Percentiles rank a stretch among this genome's conserved stretches.
These are phyloP conservation scores for Vanrija sp. DNA, from an alignment of 1,284 basidiomycete species.

Conservation along the genomic window DNA sequence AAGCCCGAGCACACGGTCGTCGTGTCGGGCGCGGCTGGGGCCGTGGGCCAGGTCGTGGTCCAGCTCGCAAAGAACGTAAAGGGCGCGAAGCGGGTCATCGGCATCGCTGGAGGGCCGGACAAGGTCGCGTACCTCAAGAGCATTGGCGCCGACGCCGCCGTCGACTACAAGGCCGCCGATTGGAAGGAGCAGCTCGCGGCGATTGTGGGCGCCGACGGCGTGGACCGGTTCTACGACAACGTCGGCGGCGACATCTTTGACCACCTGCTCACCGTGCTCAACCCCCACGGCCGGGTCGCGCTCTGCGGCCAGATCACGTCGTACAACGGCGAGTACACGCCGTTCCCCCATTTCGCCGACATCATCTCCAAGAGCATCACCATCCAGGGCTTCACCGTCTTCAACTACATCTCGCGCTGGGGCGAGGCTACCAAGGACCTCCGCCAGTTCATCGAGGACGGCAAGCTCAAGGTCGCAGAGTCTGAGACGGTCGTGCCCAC, in stretches of 20 bases:
- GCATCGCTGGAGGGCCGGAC: slow-evolving; percentile 48
- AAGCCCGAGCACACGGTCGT: slow-evolving; percentile 34
- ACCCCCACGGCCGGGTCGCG: slow-evolving; percentile 43
- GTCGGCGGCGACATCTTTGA: slow-evolving; percentile 45
- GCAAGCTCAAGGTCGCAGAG: slow-evolving; percentile 15
- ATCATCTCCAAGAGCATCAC: slow-evolving; percentile 42
- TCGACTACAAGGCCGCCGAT: slow-evolving; percentile 33
- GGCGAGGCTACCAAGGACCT: slow-evolving; percentile 10
- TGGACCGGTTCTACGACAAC: slow-evolving; percentile 30
- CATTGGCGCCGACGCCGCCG: slow-evolving; percentile 46
- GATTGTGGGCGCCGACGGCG: slow-evolving; percentile 13
- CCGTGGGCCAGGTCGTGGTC: slow-evolving; percentile 17
- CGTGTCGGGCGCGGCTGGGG: slow-evolving; percentile 40
- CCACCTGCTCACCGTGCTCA: slow-evolving; percentile 35
- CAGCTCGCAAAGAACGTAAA: slow-evolving; percentile 33
- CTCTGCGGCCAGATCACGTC: slow-evolving; percentile 38
- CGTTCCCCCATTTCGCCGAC: slow-evolving; percentile 12
- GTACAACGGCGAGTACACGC: neutral
- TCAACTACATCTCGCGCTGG: slow-evolving; percentile 22
- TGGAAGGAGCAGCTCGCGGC: slow-evolving; percentile 34
- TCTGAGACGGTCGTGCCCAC: slow-evolving; percentile 21
- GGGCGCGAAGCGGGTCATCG: slow-evolving; percentile 44
- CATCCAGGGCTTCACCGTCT: slow-evolving; percentile 43
- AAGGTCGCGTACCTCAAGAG: slow-evolving; percentile 48
- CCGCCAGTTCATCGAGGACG: slow-evolving; percentile 8